Conservation (phyloP, 441 rosid species). For the Breynia disticha region DNA sequence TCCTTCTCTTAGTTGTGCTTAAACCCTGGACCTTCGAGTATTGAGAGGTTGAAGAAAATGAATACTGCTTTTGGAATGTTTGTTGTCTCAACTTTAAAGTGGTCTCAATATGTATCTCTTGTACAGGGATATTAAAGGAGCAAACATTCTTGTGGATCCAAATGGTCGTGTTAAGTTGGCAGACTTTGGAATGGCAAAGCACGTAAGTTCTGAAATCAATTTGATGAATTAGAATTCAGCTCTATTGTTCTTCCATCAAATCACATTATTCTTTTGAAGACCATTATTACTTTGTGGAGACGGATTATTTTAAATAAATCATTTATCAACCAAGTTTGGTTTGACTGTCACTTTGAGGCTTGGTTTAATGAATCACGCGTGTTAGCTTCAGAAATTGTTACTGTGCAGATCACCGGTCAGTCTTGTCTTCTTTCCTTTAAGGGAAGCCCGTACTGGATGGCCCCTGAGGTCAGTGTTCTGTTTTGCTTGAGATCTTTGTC, state of each 20-base stretch:
- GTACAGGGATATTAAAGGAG: conserved; percentile 95
- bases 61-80: not conserved
- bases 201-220: conserved; percentile 42
- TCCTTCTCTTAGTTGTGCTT: not conserved
- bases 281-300: conserved; percentile 5
- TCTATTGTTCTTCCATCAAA: not conserved
- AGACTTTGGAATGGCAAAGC: conserved; percentile 99
- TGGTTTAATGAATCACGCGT: not conserved
- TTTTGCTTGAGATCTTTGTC: conserved; percentile 4
- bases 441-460: conserved; percentile 99
- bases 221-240: not conserved
- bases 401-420: conserved; percentile 79
- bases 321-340: no score
- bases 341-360: no score
- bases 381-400: not conserved
- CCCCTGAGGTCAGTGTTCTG: conserved; percentile 72
- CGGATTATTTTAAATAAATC: not conserved
- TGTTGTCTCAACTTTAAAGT: not conserved
- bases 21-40: not conserved
- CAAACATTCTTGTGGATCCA: conserved; percentile 92
- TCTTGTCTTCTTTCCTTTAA: conserved; percentile 88
- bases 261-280: not conserved
- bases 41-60: no score
- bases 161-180: conserved; percentile 90
- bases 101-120: not conserved